phyloP scores from a whole-genome alignment of 1,139 yeast genomes.

The Scheffersomyces parashehatae region DNA sequence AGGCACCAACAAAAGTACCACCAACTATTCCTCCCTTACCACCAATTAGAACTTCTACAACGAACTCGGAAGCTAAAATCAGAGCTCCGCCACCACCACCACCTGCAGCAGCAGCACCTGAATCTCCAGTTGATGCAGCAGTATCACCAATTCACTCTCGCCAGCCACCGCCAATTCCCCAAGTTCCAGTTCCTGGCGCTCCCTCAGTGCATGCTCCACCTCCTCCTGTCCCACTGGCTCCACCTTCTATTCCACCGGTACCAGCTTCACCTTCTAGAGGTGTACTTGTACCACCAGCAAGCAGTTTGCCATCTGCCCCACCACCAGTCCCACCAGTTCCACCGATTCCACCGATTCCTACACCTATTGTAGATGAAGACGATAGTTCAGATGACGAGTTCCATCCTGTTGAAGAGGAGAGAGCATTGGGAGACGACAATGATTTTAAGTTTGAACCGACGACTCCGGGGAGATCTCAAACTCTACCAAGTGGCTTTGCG shows the following conservation, averaged over 20 bases:
- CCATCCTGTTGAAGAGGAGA: not conserved
- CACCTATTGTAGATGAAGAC: slow-evolving; percentile 9
- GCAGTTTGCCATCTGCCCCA: slow-evolving; percentile 1
- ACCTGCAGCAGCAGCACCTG: slow-evolving; percentile 15
- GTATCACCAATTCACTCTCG: slow-evolving; percentile 9
- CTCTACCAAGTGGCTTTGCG: slow-evolving; percentile 5
- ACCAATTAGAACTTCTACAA: not conserved
- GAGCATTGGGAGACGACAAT: slow-evolving; percentile 1
- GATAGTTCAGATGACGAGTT: slow-evolving; percentile 2
- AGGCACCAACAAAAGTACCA: slow-evolving; percentile 2
- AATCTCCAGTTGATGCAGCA: slow-evolving; percentile 7
- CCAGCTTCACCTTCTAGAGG: slow-evolving; percentile 8
- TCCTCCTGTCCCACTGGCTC: slow-evolving; percentile 8
- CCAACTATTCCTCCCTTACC: slow-evolving; percentile 8
- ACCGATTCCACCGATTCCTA: slow-evolving; percentile 17
- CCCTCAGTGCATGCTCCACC: slow-evolving; percentile 12
- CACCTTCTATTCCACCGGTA: slow-evolving; percentile 12
- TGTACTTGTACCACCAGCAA: slow-evolving; percentile 5
- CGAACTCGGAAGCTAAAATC: not conserved
- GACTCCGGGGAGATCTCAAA: slow-evolving; percentile 9
- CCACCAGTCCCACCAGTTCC: slow-evolving; percentile 13
- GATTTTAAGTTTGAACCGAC: slow-evolving; percentile 8
- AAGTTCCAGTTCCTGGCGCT: slow-evolving; percentile 7
- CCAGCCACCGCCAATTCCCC: slow-evolving; percentile 14
- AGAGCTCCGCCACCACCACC: slow-evolving; percentile 13